Conservation (phyloP, 306 rosid genomes). For the Lablab purpureus region DNA sequence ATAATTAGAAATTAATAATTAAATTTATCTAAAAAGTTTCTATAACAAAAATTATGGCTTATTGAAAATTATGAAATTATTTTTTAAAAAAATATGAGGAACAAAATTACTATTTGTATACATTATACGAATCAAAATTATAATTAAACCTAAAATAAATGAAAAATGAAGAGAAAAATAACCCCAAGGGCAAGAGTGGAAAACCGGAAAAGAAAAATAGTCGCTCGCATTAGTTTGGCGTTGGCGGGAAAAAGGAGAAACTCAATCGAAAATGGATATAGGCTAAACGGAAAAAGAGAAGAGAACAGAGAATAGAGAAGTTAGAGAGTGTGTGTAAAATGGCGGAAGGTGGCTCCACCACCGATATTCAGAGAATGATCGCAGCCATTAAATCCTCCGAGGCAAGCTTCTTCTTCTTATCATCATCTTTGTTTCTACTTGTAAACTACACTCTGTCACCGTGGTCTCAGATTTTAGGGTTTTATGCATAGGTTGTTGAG, state of each 20-base stretch:
- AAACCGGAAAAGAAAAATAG: neutral
- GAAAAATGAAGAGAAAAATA: neutral
- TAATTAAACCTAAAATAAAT: no score
- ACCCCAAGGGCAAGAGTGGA: neutral
- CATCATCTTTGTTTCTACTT: slow-evolving; percentile 5
- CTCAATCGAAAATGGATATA: neutral
- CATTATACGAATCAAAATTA: no score
- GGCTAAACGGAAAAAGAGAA: neutral
- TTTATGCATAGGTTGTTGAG: slow-evolving; percentile 66
- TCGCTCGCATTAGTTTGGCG: neutral
- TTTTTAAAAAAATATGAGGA: no score
- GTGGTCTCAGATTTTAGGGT: slow-evolving; percentile 13
- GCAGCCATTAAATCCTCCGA: slow-evolving; percentile 79
- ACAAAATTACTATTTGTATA: no score
- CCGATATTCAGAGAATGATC: slow-evolving; percentile 58
- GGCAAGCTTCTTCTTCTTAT: slow-evolving; percentile 55
- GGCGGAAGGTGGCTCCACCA: slow-evolving; percentile 64
- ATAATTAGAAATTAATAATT: no score
- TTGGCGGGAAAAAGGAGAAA: slow-evolving; percentile 44
- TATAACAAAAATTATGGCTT: no score
- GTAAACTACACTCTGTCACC: neutral
- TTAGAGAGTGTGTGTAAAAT: slow-evolving; percentile 44
- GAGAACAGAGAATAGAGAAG: neutral
- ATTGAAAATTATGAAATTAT: no score
- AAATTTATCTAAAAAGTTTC: no score